These are phyloP conservation scores for Cryptococcus sp. DNA, from an alignment of 1,284 basidiomycete species.

Conservation along the genomic window DNA sequence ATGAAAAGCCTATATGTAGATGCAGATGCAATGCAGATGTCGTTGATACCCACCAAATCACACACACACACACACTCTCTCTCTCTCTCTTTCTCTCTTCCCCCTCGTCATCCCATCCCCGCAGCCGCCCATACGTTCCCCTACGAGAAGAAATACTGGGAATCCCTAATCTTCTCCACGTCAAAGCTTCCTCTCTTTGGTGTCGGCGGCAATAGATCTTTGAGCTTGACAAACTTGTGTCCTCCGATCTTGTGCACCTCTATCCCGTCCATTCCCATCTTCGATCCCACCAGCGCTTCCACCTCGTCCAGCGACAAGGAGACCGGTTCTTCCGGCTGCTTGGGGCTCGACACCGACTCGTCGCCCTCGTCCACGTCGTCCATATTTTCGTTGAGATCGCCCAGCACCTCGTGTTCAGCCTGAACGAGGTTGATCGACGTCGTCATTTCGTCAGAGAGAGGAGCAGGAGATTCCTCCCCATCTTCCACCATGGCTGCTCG, in stretches of 20 bases:
- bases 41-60: neutral
- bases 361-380: constrained; percentile 5
- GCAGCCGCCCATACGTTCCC: neutral
- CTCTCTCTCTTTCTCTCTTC: no score
- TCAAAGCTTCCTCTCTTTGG: constrained; percentile 85
- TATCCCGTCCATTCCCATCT: constrained; percentile 7
- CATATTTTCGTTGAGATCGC: constrained; percentile 7
- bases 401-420: constrained; percentile 2
- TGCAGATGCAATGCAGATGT: no score
- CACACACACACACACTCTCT: neutral
- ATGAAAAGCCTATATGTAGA: no score
- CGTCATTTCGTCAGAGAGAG: constrained; percentile 1
- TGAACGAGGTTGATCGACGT: neutral
- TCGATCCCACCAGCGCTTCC: constrained; percentile 4
- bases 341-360: neutral
- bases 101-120: no score
- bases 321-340: neutral
- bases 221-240: constrained; percentile 62
- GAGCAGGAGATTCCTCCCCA: constrained; percentile 9
- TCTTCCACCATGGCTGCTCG: constrained; percentile 8
- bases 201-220: constrained; percentile 71
- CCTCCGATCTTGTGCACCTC: constrained; percentile 20
- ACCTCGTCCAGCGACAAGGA: neutral
- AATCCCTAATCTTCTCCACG: constrained; percentile 74
- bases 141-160: constrained; percentile 75